These are phyloP conservation scores for Clavariopsis aquatica DNA, from an alignment of 495 filamentous ascomycete genomes.

Conservation along the genomic window DNA sequence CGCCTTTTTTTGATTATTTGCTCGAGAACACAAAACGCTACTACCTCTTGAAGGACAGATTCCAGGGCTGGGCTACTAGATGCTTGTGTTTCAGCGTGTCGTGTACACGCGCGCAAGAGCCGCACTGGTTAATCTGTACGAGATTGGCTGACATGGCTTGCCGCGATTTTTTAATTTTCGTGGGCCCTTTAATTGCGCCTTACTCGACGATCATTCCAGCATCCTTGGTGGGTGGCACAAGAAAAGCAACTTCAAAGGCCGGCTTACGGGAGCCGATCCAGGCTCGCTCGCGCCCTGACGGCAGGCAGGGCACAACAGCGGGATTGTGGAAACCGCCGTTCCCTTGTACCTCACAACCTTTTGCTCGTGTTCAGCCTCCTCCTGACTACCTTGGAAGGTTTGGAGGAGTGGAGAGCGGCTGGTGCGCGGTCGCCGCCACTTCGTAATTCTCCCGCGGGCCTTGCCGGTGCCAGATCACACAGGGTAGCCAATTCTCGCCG, in stretches of 20 bases:
- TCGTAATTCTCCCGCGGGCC: not conserved
- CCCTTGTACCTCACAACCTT: not conserved
- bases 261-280: too few species aligned
- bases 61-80: too few species aligned
- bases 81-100: not conserved
- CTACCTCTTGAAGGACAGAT: too few species aligned
- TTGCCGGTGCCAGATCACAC: not conserved
- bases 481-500: not conserved
- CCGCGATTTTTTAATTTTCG: not conserved
- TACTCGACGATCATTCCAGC: not conserved
- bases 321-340: too few species aligned
- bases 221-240: not conserved
- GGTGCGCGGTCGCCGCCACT: constrained; percentile 9
- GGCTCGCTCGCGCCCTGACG: too few species aligned
- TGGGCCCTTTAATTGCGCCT: constrained; percentile 15
- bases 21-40: too few species aligned
- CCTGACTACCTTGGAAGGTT: not conserved
- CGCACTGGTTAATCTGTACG: not conserved
- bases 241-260: not conserved
- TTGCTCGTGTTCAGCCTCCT: not conserved
- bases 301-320: too few species aligned
- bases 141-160: not conserved
- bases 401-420: not conserved
- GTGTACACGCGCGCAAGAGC: not conserved
- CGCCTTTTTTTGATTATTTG: not conserved